Conservation (phyloP, 1,284 basidiomycete species). For the Cronartium quercuum region DNA sequence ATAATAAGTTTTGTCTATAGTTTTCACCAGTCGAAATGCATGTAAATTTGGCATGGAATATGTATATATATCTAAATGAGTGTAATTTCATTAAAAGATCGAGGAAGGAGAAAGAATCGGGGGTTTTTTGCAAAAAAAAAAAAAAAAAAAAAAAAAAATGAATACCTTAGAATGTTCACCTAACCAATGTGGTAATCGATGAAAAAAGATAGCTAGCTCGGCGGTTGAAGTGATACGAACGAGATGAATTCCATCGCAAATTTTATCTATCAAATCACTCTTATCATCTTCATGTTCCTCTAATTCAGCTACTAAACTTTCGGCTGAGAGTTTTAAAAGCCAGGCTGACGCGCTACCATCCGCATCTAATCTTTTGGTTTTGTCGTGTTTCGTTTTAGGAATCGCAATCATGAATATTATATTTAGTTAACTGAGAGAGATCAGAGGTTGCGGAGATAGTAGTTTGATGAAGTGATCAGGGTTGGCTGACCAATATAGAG, state of each 20-base stretch:
- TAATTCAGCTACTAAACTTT: background rate
- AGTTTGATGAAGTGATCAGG: background rate
- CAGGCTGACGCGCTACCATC: constrained; percentile 8
- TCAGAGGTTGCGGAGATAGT: background rate
- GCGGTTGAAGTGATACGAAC: constrained; percentile 13
- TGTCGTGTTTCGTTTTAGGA: no score
- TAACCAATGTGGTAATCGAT: constrained; percentile 6
- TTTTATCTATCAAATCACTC: background rate
- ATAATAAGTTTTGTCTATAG: constrained; percentile 13
- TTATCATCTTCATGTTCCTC: background rate
- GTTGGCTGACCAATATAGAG: constrained; percentile 16
- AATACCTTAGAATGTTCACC: constrained; percentile 12
- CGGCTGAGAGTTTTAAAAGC: constrained; percentile 1
- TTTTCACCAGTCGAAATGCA: no score
- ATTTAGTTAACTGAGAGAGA: background rate
- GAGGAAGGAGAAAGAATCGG: background rate
- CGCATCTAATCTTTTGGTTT: constrained; percentile 8
- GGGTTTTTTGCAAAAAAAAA: no score
- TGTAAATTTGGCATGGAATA: background rate
- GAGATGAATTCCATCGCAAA: constrained; percentile 23
- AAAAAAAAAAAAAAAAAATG: background rate
- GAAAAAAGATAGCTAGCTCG: constrained; percentile 12
- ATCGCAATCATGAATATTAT: no score
- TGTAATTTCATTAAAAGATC: background rate
- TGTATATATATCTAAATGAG: background rate